A percentile compares a stretch with the other conserved stretches of the same genome.
Conservation (phyloP, 1,284 basidiomycete species). For the Leccinum pachyderme region DNA sequence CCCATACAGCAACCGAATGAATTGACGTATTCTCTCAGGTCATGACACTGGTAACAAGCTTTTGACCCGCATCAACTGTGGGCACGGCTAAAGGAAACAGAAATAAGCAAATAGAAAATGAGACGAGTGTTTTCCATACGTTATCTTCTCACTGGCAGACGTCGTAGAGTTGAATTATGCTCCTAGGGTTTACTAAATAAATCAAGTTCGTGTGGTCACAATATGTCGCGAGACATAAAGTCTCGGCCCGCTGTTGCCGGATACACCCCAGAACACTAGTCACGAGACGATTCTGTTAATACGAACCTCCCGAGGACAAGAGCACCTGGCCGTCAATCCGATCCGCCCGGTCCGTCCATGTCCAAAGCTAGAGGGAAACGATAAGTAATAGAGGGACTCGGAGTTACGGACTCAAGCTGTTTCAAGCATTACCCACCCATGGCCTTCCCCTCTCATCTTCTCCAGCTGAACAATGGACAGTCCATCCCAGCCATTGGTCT, state of each 20-base stretch:
- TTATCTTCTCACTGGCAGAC: neutral
- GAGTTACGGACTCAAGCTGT: neutral
- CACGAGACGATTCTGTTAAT: neutral
- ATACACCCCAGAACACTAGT: neutral
- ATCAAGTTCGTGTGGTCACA: neutral
- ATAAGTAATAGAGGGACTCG: neutral
- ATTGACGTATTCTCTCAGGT: neutral
- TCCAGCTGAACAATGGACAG: constrained; percentile 68
- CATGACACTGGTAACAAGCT: neutral
- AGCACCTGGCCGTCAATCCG: constrained; percentile 12
- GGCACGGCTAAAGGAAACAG: neutral
- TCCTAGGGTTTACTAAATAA: neutral
- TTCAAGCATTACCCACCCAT: constrained; percentile 22
- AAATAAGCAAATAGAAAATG: neutral
- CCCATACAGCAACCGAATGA: neutral
- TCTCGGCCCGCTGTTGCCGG: neutral
- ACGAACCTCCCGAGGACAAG: neutral
- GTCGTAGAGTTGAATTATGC: neutral
- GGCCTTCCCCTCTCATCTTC: constrained; percentile 45
- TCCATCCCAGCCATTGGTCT: constrained; percentile 73
- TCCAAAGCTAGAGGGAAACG: constrained; percentile 1
- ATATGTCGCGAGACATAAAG: neutral
- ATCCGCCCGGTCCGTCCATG: constrained; percentile 18
- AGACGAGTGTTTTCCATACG: neutral
- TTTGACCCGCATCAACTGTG: neutral